Conservation (phyloP, 805 yeast genomes). For the Gaillardinia entomophila region DNA sequence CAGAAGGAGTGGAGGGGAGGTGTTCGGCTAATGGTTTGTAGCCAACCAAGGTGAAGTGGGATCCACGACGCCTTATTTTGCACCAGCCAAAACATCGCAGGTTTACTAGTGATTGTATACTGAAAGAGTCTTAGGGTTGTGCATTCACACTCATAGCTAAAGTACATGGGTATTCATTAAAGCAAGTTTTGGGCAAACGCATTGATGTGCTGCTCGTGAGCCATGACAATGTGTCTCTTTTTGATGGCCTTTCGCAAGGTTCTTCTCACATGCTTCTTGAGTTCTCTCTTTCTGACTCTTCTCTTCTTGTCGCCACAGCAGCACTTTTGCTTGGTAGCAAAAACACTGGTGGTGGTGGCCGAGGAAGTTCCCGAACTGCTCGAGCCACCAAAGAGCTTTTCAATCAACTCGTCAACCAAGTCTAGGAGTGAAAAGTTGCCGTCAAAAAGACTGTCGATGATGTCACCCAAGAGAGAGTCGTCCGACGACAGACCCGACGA, state of each 20-base stretch:
- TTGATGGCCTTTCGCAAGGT: background rate
- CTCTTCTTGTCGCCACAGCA: background rate
- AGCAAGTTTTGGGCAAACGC: too few species aligned
- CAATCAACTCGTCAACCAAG: background rate
- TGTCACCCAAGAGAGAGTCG: background rate
- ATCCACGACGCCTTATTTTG: too few species aligned
- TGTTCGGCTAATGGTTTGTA: too few species aligned
- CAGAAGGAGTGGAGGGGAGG: too few species aligned
- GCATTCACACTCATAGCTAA: too few species aligned
- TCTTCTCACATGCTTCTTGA: background rate
- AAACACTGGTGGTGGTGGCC: background rate
- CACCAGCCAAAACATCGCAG: too few species aligned
- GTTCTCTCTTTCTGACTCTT: background rate
- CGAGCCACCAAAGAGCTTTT: background rate
- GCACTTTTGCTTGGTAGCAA: background rate
- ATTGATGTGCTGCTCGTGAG: too few species aligned
- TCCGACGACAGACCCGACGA: background rate
- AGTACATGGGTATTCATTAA: too few species aligned
- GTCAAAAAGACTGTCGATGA: background rate
- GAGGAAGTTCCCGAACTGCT: background rate
- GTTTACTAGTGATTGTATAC: too few species aligned
- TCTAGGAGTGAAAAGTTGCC: background rate
- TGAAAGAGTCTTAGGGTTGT: too few species aligned
- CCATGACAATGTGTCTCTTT: too few species aligned
- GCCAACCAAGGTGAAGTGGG: too few species aligned